Base-by-base conservation (phyloP, 2,329 filamentous ascomycete species). In the Colletotrichum magnum region DNA sequence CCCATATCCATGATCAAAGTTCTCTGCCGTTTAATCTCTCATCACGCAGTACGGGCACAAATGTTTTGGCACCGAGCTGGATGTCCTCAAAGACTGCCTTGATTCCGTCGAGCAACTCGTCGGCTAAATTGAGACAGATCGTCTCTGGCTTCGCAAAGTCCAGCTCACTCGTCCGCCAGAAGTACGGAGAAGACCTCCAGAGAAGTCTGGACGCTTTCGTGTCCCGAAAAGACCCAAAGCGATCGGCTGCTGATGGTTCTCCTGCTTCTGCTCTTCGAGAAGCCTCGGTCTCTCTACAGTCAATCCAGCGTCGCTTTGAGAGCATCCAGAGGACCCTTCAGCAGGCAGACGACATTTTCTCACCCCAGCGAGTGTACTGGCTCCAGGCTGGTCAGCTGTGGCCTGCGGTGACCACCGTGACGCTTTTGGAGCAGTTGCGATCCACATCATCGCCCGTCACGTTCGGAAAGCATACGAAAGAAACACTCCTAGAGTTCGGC, bases 371-470 rank as follows among this genome's bases (percentile, higher is more conserved):
- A 26, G 71, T 78, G 6, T 59, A 68, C 2, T 88, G 86, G 86
- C 79, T 88, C 0, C 67, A 75, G 10, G 28, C 72, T 0, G 83
- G 79, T 0, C 75, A 79, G 0, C 74, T 88, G 0, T 87, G 84
- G 82, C 87, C 87, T 0, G 79, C 76, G 2, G 69, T 84, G 2
- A 86, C 83, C 0, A 77, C 77, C 0, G 63, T 81, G 0, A 77
- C 83, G 0, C 68, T 89, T 0, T 80, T 90, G 0, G 81, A 85
- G 51, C 83, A 86, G 43, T 75, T 90, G 0, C 79, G 84, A 6
- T 81, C 80, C 0, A 79, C 73, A 0, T 69, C 61, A 12, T 48
- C 3, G 62, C 72, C 0, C 69, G 69, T 1, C 32, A 52, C 0
- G 0, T 82, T 85, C 13, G 79, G 81, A 0, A 12, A 52, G 0